A percentile compares a stretch with the other conserved stretches of the same genome.
Evolutionary conservation across 2,329 filamentous ascomycete species (phyloP).

Genomic region (Penicillium sp.): DNA sequence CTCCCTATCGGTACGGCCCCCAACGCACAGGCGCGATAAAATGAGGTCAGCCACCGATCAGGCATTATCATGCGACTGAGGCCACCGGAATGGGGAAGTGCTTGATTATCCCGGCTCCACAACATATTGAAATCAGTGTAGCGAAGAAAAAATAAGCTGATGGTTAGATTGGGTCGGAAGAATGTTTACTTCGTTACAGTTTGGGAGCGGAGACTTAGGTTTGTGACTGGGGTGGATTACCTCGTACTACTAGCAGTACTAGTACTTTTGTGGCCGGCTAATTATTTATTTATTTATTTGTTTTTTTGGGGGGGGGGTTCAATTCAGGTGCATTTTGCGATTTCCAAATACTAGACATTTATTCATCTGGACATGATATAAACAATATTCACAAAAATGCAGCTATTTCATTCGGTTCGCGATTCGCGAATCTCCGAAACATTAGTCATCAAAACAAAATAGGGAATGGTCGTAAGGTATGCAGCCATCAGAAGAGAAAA

Average conservation of each 20-base stretch:
- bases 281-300: neutral
- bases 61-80: neutral
- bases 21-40: neutral
- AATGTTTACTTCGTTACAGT: neutral
- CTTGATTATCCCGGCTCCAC: too few relatives aligned
- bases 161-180: too few relatives aligned
- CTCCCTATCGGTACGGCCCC: neutral
- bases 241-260: too few relatives aligned
- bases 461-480: conserved; percentile 15
- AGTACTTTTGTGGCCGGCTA: too few relatives aligned
- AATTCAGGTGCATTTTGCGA: neutral
- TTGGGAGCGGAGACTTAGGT: neutral
- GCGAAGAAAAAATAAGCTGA: too few relatives aligned
- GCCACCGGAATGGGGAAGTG: neutral
- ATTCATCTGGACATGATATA: neutral
- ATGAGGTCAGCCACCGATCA: neutral
- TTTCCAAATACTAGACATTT: neutral
- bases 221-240: neutral
- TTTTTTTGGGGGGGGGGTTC: too few relatives aligned
- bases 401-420: conserved; percentile 1
- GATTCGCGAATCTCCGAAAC: neutral
- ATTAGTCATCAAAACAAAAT: conserved; percentile 18
- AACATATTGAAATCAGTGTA: too few relatives aligned
- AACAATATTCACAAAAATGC: conserved; percentile 7
- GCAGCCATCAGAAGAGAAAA: neutral